phyloP scores from a whole-genome alignment of 1,284 basidiomycete species.

The Marasmius tenuissimus region DNA sequence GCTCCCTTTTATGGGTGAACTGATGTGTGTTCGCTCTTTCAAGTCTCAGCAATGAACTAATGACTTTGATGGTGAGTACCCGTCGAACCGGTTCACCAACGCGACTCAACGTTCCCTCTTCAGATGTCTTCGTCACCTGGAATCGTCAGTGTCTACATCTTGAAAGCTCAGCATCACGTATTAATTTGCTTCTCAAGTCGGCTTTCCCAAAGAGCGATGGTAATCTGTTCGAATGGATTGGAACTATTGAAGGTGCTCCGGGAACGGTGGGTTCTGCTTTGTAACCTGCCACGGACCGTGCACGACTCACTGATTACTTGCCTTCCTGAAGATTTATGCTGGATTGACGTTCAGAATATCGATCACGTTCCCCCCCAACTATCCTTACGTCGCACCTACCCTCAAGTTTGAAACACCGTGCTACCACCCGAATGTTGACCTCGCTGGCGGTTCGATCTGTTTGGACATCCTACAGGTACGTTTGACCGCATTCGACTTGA shows the following conservation, averaged over 20 bases:
- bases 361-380: conserved; percentile 80
- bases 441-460: conserved; percentile 78
- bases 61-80: conserved; percentile 76
- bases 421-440: conserved; percentile 86
- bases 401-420: conserved; percentile 84
- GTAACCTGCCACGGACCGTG: not conserved
- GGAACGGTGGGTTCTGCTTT: conserved; percentile 59
- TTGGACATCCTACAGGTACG: conserved; percentile 78
- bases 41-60: conserved; percentile 77
- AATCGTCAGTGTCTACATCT: conserved; percentile 52
- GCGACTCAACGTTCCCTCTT: not conserved
- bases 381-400: conserved; percentile 78
- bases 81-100: not conserved
- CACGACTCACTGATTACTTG: not conserved
- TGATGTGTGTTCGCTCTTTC: conserved; percentile 9
- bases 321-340: conserved; percentile 61
- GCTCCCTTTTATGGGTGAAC: conserved; percentile 9
- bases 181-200: conserved; percentile 47
- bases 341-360: conserved; percentile 78
- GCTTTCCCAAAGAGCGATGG: conserved; percentile 83
- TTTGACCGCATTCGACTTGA: not conserved
- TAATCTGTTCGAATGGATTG: conserved; percentile 82
- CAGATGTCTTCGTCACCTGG: conserved; percentile 86
- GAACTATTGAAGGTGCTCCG: conserved; percentile 77
- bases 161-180: conserved; percentile 1